A percentile compares a stretch with the other conserved stretches of the same genome.
These are phyloP conservation scores for Coemansia sp. DNA, from an alignment of 192 early-diverging fungal genomes.

Conservation along the genomic window DNA sequence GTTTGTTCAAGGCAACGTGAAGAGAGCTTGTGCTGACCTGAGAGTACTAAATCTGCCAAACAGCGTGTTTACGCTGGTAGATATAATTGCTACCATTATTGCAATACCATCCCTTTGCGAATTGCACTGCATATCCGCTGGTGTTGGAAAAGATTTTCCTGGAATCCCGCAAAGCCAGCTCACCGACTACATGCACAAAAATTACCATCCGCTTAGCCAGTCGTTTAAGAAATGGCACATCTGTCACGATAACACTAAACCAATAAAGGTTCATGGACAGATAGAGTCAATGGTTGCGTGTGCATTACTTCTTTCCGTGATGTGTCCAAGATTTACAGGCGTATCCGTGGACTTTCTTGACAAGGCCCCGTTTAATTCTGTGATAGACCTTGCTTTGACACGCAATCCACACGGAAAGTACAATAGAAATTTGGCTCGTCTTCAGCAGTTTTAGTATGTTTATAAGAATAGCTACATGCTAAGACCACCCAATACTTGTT, in stretches of 20 bases:
- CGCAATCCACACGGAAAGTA: constrained; percentile 7
- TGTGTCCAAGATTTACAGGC: constrained; percentile 16
- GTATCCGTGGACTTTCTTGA: neutral
- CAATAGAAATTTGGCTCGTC: neutral
- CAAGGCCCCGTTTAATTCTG: neutral
- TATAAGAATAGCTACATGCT: neutral
- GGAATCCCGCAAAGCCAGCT: constrained; percentile 5
- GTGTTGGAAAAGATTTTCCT: constrained; percentile 13
- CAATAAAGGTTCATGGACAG: neutral
- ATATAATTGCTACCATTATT: constrained; percentile 7
- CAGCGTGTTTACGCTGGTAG: constrained; percentile 5
- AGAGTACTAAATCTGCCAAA: constrained; percentile 4
- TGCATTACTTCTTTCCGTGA: constrained; percentile 5
- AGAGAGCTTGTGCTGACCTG: neutral
- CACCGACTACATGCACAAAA: constrained; percentile 16
- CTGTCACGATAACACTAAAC: constrained; percentile 3
- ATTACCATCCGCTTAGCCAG: constrained; percentile 12
- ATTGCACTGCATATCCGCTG: constrained; percentile 15
- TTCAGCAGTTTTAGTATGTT: neutral
- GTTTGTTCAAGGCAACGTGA: constrained; percentile 6
- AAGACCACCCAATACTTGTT: too few species aligned
- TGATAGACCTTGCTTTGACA: constrained; percentile 6
- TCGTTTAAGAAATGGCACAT: constrained; percentile 20
- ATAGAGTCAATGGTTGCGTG: constrained; percentile 6
- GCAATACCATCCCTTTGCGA: constrained; percentile 7